phyloP scores from a whole-genome alignment of 495 filamentous ascomycete genomes.

The Rusavskia elegans region DNA sequence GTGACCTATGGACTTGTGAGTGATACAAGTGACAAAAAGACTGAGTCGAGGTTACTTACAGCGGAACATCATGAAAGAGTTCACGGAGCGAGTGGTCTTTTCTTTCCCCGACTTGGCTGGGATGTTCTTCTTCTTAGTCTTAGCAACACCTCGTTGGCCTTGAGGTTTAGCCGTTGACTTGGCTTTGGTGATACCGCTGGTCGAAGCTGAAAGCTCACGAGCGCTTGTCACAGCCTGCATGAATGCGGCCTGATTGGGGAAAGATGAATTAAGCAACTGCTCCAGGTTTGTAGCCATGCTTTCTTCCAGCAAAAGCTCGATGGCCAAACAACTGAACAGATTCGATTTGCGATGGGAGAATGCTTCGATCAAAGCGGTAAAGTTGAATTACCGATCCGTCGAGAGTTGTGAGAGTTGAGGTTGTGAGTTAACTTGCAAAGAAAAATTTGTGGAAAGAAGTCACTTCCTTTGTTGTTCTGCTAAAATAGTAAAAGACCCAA shows the following conservation, averaged over 20 bases:
- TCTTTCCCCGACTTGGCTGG: neutral
- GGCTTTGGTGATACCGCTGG: neutral
- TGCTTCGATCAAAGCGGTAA: no score
- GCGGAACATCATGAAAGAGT: constrained; percentile 32
- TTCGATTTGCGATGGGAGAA: no score
- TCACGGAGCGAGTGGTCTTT: constrained; percentile 18
- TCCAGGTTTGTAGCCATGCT: neutral
- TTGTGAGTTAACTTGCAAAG: no score
- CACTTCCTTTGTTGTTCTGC: no score
- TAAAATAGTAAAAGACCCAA: no score
- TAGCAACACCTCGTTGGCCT: neutral
- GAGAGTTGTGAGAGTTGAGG: neutral
- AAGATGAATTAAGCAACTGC: neutral
- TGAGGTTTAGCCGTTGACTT: neutral
- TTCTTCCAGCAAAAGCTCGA: no score
- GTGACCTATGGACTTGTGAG: constrained; percentile 21
- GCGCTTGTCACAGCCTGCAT: neutral
- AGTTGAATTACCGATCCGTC: no score
- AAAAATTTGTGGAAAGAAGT: no score
- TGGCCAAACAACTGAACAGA: no score
- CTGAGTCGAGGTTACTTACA: constrained; percentile 18
- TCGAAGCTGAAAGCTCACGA: neutral
- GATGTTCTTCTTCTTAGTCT: constrained; percentile 1
- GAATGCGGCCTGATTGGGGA: neutral
- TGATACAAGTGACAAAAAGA: neutral